phyloP scores from a whole-genome alignment of 805 yeast genomes.

The Brettanomyces custersianus region DNA sequence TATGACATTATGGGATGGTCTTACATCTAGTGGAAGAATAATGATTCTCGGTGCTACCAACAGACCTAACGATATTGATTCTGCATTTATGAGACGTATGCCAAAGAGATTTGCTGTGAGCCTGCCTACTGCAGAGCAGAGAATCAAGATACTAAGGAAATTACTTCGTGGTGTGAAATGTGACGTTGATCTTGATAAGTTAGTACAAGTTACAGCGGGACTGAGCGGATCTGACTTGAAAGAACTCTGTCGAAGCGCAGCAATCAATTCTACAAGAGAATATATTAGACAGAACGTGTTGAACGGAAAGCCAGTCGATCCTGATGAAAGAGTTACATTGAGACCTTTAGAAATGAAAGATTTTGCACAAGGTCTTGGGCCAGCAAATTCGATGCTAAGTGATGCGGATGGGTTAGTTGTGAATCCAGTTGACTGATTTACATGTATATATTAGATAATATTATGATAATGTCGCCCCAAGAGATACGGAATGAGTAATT shows the following conservation, averaged over 20 bases:
- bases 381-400: constrained; percentile 19
- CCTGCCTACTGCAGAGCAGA: constrained; percentile 60
- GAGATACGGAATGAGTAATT: too few species aligned
- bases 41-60: constrained; percentile 93
- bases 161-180: constrained; percentile 57
- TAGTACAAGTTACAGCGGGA: constrained; percentile 62
- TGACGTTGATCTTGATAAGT: constrained; percentile 54
- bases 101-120: constrained; percentile 81
- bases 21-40: constrained; percentile 64
- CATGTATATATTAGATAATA: neutral
- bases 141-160: constrained; percentile 62
- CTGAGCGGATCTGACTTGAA: constrained; percentile 86
- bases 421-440: constrained; percentile 1
- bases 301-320: constrained; percentile 28
- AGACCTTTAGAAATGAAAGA: constrained; percentile 61
- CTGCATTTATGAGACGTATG: constrained; percentile 85
- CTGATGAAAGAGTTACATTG: constrained; percentile 31
- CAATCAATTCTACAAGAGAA: constrained; percentile 81
- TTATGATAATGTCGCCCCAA: too few species aligned
- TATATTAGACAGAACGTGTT: constrained; percentile 52
- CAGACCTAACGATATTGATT: constrained; percentile 83
- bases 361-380: constrained; percentile 36
- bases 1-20: constrained; percentile 97
- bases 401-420: neutral
- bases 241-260: constrained; percentile 90